A percentile compares a stretch with the other conserved stretches of the same genome.
Evolutionary conservation across 805 yeast genomes (phyloP).

Genomic region (Jamesozyma piceae): DNA sequence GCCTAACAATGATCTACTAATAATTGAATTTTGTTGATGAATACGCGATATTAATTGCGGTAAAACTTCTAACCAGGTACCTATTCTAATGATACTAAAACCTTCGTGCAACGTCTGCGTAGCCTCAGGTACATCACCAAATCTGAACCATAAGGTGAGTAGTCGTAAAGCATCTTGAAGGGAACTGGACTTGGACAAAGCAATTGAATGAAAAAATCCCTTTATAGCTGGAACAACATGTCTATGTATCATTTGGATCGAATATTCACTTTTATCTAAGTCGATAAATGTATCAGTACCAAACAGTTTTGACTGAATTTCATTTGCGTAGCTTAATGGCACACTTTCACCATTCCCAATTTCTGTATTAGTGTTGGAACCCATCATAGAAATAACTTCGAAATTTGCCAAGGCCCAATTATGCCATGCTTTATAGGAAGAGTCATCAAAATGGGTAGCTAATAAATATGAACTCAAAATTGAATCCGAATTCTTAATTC

Average conservation of each 20-base stretch:
- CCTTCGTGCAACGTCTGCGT: slow-evolving; percentile 88
- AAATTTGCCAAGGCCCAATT: slow-evolving; percentile 98
- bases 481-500: slow-evolving; percentile 65
- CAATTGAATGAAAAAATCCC: slow-evolving; percentile 92
- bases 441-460: slow-evolving; percentile 88
- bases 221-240: slow-evolving; percentile 94
- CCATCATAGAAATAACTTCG: slow-evolving; percentile 71
- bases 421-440: slow-evolving; percentile 99
- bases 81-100: slow-evolving; percentile 76
- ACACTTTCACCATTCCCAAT: neutral
- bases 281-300: slow-evolving; percentile 25
- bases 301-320: slow-evolving; percentile 19
- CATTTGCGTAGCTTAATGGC: slow-evolving; percentile 9
- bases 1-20: slow-evolving; percentile 69
- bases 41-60: slow-evolving; percentile 95
- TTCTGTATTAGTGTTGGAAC: slow-evolving; percentile 21
- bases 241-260: slow-evolving; percentile 56
- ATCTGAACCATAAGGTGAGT: slow-evolving; percentile 89
- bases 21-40: slow-evolving; percentile 86
- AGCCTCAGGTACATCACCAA: slow-evolving; percentile 89
- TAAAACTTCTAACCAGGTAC: slow-evolving; percentile 89
- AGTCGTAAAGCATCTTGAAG: slow-evolving; percentile 86
- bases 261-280: slow-evolving; percentile 24
- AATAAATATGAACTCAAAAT: slow-evolving; percentile 84
- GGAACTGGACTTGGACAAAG: slow-evolving; percentile 77